Base-by-base conservation (phyloP, 345 rosid genomes). In the Erodium maritimum region DNA sequence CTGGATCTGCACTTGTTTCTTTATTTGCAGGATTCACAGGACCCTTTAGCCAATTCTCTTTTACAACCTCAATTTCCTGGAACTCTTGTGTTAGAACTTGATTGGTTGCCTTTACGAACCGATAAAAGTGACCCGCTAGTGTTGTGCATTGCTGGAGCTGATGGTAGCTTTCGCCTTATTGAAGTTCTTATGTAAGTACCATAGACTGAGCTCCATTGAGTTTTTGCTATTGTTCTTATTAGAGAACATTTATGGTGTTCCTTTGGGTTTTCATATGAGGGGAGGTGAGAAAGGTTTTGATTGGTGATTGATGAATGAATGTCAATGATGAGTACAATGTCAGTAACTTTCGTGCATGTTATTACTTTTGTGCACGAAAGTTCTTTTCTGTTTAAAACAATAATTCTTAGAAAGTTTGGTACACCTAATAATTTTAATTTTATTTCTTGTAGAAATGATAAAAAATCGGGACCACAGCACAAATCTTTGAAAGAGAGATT, bases 21-120 rank as follows among this genome's bases (percentile, higher is more conserved):
- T n/a, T 54, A 17, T 66, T 62, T 77, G 64, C 83, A 91, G 98
- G 98, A 91, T 72, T 84, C 95, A 20, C 87, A 77, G 20, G 96
- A 91, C 67, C 98, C 98, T 19, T 71, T 91, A 65, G 98, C 98
- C 55, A 90, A 91, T 79, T 91, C 98, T 19, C 91, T 88, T 74
- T 71, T 91, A 60, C 96, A 86, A 70, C 95, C 96, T 62, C 98
- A 86, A 57, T 79, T 84, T 82, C 94, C 98, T 61, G 98, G 98
- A 61, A 88, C 96, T 64, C 91, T 91, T 64, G 95, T 88, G 55
- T 74, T 88, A 81, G 98, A 91, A 78, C 88, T 91, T 45, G 96
- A 91, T 75, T 91, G 98, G 96, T 71, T 91, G 80, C 86, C 93
- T 58, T 58, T 82, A 72, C 77, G 98, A 69, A 76, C 76, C 55